Percentiles rank a stretch among this genome's conserved stretches.
phyloP scores from a whole-genome alignment of 1,284 basidiomycete genomes.

The Rhodotorula sp. region DNA sequence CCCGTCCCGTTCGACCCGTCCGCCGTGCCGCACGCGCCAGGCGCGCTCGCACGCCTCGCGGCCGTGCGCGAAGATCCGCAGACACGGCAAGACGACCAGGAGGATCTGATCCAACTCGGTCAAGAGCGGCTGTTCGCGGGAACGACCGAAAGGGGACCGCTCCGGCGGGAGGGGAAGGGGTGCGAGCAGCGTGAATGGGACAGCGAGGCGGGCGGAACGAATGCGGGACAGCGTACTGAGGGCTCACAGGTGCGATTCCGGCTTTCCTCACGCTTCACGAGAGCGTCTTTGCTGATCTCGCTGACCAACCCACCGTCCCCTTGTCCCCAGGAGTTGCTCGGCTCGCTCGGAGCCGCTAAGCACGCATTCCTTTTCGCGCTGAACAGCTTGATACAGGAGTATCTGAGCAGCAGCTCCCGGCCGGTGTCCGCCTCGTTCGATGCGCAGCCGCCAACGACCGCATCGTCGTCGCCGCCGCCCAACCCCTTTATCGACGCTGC shows the following conservation, averaged over 20 bases:
- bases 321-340: constrained; percentile 26
- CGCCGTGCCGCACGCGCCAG: constrained; percentile 18
- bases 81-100: neutral
- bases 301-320: neutral
- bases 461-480: neutral
- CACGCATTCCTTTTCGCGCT: constrained; percentile 39
- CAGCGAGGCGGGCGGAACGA: too few relatives aligned
- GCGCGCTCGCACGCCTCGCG: neutral
- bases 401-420: neutral
- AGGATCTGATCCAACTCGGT: constrained; percentile 30
- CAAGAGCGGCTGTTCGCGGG: constrained; percentile 35
- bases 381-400: constrained; percentile 24
- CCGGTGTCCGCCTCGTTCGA: neutral
- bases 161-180: too few relatives aligned
- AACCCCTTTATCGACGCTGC: constrained; percentile 10
- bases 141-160: neutral
- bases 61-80: too few relatives aligned
- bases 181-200: neutral
- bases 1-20: neutral
- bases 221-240: neutral
- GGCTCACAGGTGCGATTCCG: neutral
- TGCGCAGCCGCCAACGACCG: neutral
- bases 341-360: constrained; percentile 25
- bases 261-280: fast-evolving
- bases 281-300: too few relatives aligned